Base-by-base conservation (phyloP, 495 filamentous ascomycete genomes). In the Talaromyces stipitatus region DNA sequence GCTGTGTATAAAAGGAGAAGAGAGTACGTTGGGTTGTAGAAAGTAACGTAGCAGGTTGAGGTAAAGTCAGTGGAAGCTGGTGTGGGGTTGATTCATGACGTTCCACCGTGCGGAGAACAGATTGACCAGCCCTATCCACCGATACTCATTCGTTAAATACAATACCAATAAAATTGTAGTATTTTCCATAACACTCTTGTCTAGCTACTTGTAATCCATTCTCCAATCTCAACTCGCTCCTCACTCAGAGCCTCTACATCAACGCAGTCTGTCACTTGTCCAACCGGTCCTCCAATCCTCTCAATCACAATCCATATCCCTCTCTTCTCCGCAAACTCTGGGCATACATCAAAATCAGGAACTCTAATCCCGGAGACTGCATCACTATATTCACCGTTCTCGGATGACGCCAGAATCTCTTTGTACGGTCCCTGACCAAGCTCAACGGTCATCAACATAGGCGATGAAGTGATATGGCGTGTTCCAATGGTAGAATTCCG, bases 281-380 rank as follows among this genome's bases (percentile, higher is more conserved):
- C 70, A 16, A 69, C 76, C 32, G 74, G 74, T 30, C 76, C 68
- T 52, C 84, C 87, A 50, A 87, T 74, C 57, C 88, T 77, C 67
- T 95, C 90, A 57, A 96, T 72, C 12, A 96, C 87, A 56, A 96
- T 69, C 86, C 87, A 90, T 16, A 91, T 66, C 18, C 83, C 82
- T n/a, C 76, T 76, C 11, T 59, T 61, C 2, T 61, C 59, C 38
- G 75, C 67, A 50, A 75, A 69, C 20, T 69, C 70, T 0, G 88
- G 87, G 11, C 78, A 77, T 28, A 96, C 62, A 74, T 91, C 84
- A 54, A 91, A 77, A 59, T 91, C 88, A 11, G 78, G 73, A 0
- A 85, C 86, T 9, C 89, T 77, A 28, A 95, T 72, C 0, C 87
- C 90, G 24, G 79, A 78, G 3, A 79, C 76, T 1, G 82, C 76